Conservation (phyloP, 805 yeast species). For the Kuraishia capsulata region DNA sequence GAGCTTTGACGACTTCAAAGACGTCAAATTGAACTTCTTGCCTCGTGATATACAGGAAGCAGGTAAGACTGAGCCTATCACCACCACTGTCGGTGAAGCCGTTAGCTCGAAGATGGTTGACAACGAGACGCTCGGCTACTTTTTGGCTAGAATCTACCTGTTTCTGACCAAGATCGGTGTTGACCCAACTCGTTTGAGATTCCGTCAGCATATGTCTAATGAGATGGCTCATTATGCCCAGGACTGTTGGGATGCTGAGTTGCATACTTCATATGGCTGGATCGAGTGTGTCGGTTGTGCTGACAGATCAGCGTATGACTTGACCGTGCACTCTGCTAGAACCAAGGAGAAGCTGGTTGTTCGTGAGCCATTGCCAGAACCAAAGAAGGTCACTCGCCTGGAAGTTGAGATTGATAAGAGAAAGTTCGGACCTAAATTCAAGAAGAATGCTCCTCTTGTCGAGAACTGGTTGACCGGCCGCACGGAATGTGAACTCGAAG, state of each 20-base stretch:
- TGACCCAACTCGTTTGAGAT: slow-evolving; percentile 73
- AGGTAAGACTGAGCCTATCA: slow-evolving; percentile 65
- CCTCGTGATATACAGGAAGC: slow-evolving; percentile 83
- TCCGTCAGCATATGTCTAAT: slow-evolving; percentile 97
- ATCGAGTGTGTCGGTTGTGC: slow-evolving; percentile 99
- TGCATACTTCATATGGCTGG: slow-evolving; percentile 96
- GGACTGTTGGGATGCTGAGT: slow-evolving; percentile 99
- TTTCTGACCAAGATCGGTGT: slow-evolving; percentile 88
- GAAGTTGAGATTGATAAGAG: slow-evolving; percentile 89
- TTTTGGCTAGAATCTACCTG: slow-evolving; percentile 83
- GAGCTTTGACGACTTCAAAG: slow-evolving; percentile 67
- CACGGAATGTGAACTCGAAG: slow-evolving; percentile 80
- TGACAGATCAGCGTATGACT: slow-evolving; percentile 96
- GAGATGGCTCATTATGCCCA: slow-evolving; percentile 99
- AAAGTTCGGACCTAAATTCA: slow-evolving; percentile 95
- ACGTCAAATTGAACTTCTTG: slow-evolving; percentile 65
- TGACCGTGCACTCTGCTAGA: slow-evolving; percentile 89
- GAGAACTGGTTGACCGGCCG: slow-evolving; percentile 69
- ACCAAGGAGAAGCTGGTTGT: slow-evolving; percentile 94
- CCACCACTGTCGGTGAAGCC: slow-evolving; percentile 80
- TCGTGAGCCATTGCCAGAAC: slow-evolving; percentile 81
- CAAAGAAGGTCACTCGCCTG: slow-evolving; percentile 69
- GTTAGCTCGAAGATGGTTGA: slow-evolving; percentile 83
- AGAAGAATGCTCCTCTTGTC: slow-evolving; percentile 92
- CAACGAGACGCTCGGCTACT: slow-evolving; percentile 95